These are phyloP conservation scores for Retiboletus fuscus DNA, from an alignment of 1,284 basidiomycete genomes.

Conservation along the genomic window DNA sequence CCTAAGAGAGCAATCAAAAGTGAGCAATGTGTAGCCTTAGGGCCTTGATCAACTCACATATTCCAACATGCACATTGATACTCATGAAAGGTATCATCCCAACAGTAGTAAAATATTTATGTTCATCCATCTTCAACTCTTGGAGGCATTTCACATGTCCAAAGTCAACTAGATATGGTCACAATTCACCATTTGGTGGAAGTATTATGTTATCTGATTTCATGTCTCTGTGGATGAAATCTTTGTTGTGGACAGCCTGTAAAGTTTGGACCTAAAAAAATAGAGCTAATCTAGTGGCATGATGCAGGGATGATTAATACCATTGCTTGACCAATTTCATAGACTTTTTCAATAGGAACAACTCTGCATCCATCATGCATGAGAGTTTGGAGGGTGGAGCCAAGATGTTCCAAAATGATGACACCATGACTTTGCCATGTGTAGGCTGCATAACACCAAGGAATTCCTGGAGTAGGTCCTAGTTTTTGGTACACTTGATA, in stretches of 20 bases:
- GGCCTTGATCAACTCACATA: background rate
- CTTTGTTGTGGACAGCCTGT: background rate
- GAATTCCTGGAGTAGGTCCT: background rate
- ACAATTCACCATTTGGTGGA: background rate
- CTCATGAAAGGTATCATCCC: background rate
- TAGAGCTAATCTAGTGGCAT: too few relatives aligned
- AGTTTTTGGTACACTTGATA: too few relatives aligned
- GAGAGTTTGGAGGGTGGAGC: background rate
- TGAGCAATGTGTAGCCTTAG: background rate
- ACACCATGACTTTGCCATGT: background rate
- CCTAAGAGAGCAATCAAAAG: background rate
- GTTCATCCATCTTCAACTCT: background rate
- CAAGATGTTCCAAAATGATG: background rate
- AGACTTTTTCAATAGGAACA: background rate
- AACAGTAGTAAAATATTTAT: background rate
- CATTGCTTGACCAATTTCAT: background rate
- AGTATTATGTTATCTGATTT: background rate
- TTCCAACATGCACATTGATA: background rate
- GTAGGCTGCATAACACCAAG: background rate
- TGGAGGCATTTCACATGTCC: background rate
- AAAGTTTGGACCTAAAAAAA: background rate
- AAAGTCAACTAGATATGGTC: background rate
- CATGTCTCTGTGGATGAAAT: background rate
- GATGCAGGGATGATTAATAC: too few relatives aligned
- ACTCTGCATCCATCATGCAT: background rate